Percentiles rank a stretch among this genome's conserved stretches.
These are phyloP conservation scores for Kandelia obovata DNA, from an alignment of 345 rosid genomes.

Conservation along the genomic window DNA sequence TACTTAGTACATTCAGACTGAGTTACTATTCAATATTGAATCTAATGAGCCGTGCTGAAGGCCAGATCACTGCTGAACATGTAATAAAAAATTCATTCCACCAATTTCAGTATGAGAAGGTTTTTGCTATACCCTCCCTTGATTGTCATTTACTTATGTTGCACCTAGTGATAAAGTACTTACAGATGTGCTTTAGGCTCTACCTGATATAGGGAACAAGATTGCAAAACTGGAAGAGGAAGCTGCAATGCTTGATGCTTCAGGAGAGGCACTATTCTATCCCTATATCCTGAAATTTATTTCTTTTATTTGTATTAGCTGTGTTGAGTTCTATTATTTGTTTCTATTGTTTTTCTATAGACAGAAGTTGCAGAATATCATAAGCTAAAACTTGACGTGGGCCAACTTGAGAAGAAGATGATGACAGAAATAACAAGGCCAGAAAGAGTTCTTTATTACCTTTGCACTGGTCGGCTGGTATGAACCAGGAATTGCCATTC, in stretches of 20 bases:
- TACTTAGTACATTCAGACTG: slow-evolving; percentile 94
- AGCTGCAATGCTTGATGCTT: slow-evolving; percentile 80
- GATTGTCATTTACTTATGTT: slow-evolving; percentile 6
- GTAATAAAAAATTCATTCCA: slow-evolving; percentile 93
- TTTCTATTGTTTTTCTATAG: slow-evolving; percentile 30
- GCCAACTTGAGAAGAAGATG: slow-evolving; percentile 86
- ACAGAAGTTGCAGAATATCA: slow-evolving; percentile 88
- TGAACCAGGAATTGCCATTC: slow-evolving; percentile 14
- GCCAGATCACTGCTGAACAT: slow-evolving; percentile 96
- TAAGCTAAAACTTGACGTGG: slow-evolving; percentile 76
- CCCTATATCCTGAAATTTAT: not conserved
- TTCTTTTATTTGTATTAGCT: not conserved
- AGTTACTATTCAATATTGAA: slow-evolving; percentile 97
- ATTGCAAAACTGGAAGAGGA: slow-evolving; percentile 85
- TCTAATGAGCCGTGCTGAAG: slow-evolving; percentile 98
- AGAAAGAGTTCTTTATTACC: slow-evolving; percentile 86
- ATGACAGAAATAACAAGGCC: slow-evolving; percentile 91
- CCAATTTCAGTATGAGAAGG: slow-evolving; percentile 98
- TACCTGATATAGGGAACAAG: slow-evolving; percentile 83
- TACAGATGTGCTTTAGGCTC: slow-evolving; percentile 44
- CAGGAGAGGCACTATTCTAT: slow-evolving; percentile 68
- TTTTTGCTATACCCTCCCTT: slow-evolving; percentile 25
- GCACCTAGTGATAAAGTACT: slow-evolving; percentile 16
- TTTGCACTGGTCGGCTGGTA: slow-evolving; percentile 93
- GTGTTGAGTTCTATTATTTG: slow-evolving; percentile 8